Evolutionary conservation across 2,329 filamentous ascomycete species (phyloP).

Genomic region (Myotisia sp.): DNA sequence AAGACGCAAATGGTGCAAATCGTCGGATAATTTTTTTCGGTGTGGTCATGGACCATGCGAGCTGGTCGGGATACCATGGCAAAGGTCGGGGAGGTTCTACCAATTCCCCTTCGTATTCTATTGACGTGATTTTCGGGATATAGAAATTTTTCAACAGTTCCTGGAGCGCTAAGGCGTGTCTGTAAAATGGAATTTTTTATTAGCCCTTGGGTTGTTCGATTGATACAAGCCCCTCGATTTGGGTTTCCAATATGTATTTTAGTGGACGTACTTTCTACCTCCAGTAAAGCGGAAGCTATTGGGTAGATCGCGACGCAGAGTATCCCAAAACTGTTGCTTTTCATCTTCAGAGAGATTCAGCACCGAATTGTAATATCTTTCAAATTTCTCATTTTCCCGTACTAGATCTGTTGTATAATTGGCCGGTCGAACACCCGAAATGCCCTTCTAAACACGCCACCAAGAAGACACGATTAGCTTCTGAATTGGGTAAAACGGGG

Average conservation of each 20-base stretch:
- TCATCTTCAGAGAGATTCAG: slow-evolving; percentile 66
- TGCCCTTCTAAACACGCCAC: not conserved
- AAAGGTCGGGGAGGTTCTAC: slow-evolving; percentile 74
- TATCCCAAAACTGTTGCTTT: slow-evolving; percentile 67
- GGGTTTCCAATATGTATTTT: too few relatives aligned
- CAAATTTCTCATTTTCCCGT: slow-evolving; percentile 72
- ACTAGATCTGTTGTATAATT: slow-evolving; percentile 46
- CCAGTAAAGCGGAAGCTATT: slow-evolving; percentile 98
- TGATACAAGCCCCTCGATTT: too few relatives aligned
- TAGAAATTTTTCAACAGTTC: slow-evolving; percentile 76
- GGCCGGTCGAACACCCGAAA: slow-evolving; percentile 25
- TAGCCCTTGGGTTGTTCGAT: slow-evolving; percentile 1
- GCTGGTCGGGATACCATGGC: slow-evolving; percentile 82
- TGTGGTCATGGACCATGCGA: slow-evolving; percentile 97
- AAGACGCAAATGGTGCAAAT: slow-evolving; percentile 83
- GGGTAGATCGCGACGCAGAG: slow-evolving; percentile 69
- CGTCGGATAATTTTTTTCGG: slow-evolving; percentile 91
- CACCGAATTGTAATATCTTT: slow-evolving; percentile 71
- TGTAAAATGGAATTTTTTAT: slow-evolving; percentile 28
- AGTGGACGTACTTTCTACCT: slow-evolving; percentile 65
- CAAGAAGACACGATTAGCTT: not conserved
- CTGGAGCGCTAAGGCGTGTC: slow-evolving; percentile 84
- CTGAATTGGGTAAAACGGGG: not conserved
- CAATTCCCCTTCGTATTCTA: slow-evolving; percentile 65
- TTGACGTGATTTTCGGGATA: slow-evolving; percentile 76